These are phyloP conservation scores for Davidsoniella virescens DNA, from an alignment of 2,329 filamentous ascomycete genomes.

Conservation along the genomic window DNA sequence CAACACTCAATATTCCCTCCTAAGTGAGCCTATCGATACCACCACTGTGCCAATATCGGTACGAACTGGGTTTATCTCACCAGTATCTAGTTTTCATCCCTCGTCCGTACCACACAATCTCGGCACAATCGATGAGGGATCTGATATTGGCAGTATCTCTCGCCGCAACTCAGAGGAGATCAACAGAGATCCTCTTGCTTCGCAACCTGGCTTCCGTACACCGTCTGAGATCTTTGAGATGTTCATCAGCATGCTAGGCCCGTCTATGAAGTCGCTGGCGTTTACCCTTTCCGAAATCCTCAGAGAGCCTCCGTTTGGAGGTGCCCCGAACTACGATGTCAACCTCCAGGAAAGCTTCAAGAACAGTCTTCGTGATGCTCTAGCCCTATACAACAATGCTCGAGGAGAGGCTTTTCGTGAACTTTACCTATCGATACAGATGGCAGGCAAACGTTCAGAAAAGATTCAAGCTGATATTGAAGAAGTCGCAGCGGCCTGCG, in stretches of 20 bases:
- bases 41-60: not conserved
- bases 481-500: conserved; percentile 93
- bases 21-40: conserved; percentile 37
- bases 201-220: conserved; percentile 31
- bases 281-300: conserved; percentile 81
- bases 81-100: conserved; percentile 12
- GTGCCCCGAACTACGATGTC: conserved; percentile 50
- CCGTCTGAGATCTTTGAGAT: conserved; percentile 79
- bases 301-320: conserved; percentile 68
- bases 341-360: conserved; percentile 65
- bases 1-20: conserved; percentile 69
- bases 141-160: conserved; percentile 1
- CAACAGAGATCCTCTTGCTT: conserved; percentile 5
- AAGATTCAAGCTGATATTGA: conserved; percentile 85
- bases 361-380: conserved; percentile 63
- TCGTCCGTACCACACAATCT: conserved; percentile 16
- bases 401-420: conserved; percentile 60
- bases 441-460: conserved; percentile 50
- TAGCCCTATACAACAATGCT: conserved; percentile 61
- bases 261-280: conserved; percentile 90
- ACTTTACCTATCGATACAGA: conserved; percentile 65
- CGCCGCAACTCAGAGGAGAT: conserved; percentile 8
- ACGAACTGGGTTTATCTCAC: conserved; percentile 5
- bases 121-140: conserved; percentile 15
- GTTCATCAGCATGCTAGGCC: conserved; percentile 77